Evolutionary conservation across 768 basidiomycete genomes (phyloP).

Genomic region (Leccinum obscurum): DNA sequence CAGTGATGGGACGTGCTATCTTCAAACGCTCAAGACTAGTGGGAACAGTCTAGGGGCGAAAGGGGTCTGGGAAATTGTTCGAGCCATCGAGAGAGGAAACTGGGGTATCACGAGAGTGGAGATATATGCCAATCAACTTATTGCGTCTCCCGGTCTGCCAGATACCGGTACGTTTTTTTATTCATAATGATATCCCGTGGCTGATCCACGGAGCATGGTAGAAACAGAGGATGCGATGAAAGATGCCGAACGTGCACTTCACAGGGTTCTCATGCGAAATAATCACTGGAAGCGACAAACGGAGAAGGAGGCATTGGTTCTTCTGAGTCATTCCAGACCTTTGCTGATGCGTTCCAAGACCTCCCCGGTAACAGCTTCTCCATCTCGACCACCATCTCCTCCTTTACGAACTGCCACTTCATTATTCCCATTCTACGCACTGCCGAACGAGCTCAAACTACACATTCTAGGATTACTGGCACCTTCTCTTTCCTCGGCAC

Average conservation of each 20-base stretch:
- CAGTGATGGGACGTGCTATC: conserved; percentile 34
- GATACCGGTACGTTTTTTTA: conserved; percentile 10
- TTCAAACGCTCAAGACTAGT: conserved; percentile 53
- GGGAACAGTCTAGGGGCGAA: conserved; percentile 55
- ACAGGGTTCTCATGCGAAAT: conserved; percentile 47
- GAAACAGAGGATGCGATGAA: conserved; percentile 34
- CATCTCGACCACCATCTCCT: conserved; percentile 18
- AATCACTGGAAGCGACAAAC: conserved; percentile 43
- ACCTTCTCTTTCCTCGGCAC: conserved; percentile 55
- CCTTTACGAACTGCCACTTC: conserved; percentile 17
- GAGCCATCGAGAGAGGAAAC: conserved; percentile 48
- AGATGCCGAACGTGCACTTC: conserved; percentile 37
- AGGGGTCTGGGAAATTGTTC: conserved; percentile 47
- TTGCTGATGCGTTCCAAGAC: conserved; percentile 40
- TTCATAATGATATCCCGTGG: conserved; percentile 16
- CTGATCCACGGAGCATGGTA: conserved; percentile 7
- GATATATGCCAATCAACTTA: conserved; percentile 45
- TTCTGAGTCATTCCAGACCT: conserved; percentile 50
- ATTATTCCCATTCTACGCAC: conserved; percentile 37
- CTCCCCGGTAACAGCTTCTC: conserved; percentile 12
- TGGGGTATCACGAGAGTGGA: conserved; percentile 52
- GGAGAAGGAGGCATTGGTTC: conserved; percentile 48
- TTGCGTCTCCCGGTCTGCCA: conserved; percentile 9
- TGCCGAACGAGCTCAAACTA: conserved; percentile 61
- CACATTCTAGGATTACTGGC: conserved; percentile 56